Evolutionary conservation across 805 yeast genomes (phyloP), one percentile per base, ranked within the genome.

Genomic region (Wickerhamiella occidentalis): DNA sequence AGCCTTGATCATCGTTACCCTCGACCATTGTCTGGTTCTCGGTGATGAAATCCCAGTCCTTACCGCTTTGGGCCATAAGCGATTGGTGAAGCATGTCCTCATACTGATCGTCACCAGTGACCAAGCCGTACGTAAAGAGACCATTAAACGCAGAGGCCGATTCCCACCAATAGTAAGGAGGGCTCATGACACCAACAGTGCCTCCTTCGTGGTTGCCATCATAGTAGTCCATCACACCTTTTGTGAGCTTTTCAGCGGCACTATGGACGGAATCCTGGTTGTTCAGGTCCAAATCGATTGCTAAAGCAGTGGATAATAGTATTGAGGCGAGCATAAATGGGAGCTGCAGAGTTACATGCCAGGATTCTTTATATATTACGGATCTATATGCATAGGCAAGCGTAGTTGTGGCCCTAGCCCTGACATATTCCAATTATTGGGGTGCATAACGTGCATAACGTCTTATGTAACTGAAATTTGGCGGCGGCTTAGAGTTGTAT

Each of bases 1-100:
- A 81, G 0, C 82, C 92, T 66, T 84, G 94, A 70, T 84, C 94
- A 70, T 84, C 94, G 60, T 84, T 84, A 65, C 94, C 94, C 64
- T 84, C 92, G 2, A 88, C 78, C 7, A 80, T 73, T 6, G 85
- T 74, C 61, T 84, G 90, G 65, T 83, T 84, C 41, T 78, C 65
- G 1, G 94, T 94, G 54, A 82, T 73, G 64, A 79, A 85, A 63
- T 82, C 80, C 62, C 71, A 61, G 60, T 75, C 72, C 8, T 71
- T 67, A 52, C 83, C 83, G n/a, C 70, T 74, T 64, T 84, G 94
- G 57, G 73, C 75, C 50, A 74, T 62, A 54, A 84, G 60, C 17
- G 88, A 85, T 8, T 71, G 68, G 58, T 73, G 72, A 50, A 85
- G 69, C 6, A 74, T 48, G 1, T 70, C 68, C 48, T 75, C 77